Base-by-base conservation (phyloP, 345 rosid genomes). In the Citrus cavaleriei region DNA sequence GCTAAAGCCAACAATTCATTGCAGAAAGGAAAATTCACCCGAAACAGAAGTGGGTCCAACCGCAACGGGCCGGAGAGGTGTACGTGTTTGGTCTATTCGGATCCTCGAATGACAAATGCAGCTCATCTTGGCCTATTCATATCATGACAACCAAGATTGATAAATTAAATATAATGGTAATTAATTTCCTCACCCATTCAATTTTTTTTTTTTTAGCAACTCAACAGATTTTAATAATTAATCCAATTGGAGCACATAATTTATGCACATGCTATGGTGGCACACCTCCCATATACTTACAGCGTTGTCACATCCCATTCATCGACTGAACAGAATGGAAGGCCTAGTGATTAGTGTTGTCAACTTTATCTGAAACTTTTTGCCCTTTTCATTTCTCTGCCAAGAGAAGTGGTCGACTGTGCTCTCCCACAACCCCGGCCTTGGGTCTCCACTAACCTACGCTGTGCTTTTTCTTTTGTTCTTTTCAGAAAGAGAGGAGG, bases 371-470 rank as follows among this genome's bases (percentile, higher is more conserved):
- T 32, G 42, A 49, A 75, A 21, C 58, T 5, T 46, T 63, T 22
- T 65, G 60, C 27, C 14, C 13, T 16, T 61, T 16, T 2, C 21
- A 24, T 30, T 42, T 63, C 42, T 42, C 60, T 49, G 46, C 21
- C 62, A 22, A 63, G 58, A 21, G 61, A 70, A 25, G n/a, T 60
- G 77, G 77, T 37, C n/a, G 67, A 22, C 67, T 24, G 67, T 7
- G 55, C 77, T 21, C 62, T 2, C 51, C 78, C 78, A 75, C 71
- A 51, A 51, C 9, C 35, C 78, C 51, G 42, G 72, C n/a, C 51
- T 75, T 59, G 72, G 62, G 51, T 49, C 81, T 65, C 81, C 77
- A 64, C 72, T 70, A 71, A 46, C 77, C 71, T 63, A 34, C 27
- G 6, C 2, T 46, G 35, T 35, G 37, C 63, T 28, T 28, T 28